Base-by-base conservation (phyloP, 768 basidiomycete species). In the Clathrus columnatus region DNA sequence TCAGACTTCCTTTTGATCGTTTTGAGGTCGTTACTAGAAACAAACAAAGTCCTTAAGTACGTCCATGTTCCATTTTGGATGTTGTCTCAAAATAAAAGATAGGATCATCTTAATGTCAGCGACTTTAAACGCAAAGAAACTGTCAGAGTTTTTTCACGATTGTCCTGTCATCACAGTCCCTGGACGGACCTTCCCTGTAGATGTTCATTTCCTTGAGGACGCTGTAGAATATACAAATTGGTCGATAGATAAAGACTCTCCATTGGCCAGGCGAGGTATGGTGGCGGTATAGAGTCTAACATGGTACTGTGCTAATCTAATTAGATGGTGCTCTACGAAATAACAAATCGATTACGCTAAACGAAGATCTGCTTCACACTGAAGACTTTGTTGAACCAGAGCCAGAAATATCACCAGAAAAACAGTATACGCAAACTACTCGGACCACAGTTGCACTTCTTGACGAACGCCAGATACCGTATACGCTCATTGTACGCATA, bases 31-130 rank as follows among this genome's bases (percentile, higher is more conserved):
- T 71, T 98, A 29, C 68, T 96, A 50, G 70, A 76, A 53, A 80
- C 85, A 59, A 78, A 90, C 23, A 78, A 84, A 48, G 84, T 95
- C 62, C 73, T 99, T n/a, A 94, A 89, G 92, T 87, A 60, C 57
- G 74, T 66, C 6, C 17, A 11, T 26, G 10, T 36, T 45, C 28
- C 46, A 18, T 50, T 18, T 17, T 32, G 16, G 57, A 28, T 48
- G 23, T 42, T 43, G 28, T 41, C 27, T 62, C 20, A 51, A 27
- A 14, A 1, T 54, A 47, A 17, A 57, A n/a, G n/a, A n/a, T 55
- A 93, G 91, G 69, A 82, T 99, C 41, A 81, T 97, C 16, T 76
- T 98, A 47, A 99, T 99, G 95, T 95, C 92, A 28, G 95, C 96
- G 0, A 99, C 96, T 0, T 75, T 96, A 23, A 92, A 99, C 61